These are phyloP conservation scores for Ceratocystis eucalypticola DNA, from an alignment of 2,329 filamentous ascomycete genomes.

Conservation along the genomic window DNA sequence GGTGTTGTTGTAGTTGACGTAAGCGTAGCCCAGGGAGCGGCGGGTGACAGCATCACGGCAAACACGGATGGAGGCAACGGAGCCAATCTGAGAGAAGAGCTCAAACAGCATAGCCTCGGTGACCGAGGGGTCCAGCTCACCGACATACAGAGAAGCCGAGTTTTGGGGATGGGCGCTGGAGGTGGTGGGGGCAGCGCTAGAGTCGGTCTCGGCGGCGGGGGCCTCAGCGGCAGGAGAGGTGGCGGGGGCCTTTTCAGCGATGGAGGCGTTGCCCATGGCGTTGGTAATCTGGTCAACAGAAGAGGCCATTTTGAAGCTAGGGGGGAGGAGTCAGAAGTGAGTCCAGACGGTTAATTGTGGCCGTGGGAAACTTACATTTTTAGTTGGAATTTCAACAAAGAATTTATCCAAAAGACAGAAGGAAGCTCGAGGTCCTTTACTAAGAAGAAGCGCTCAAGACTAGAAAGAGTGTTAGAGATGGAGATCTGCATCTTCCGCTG, in stretches of 20 bases:
- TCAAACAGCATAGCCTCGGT: constrained; percentile 99
- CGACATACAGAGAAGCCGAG: constrained; percentile 96
- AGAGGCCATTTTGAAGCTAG: constrained; percentile 43
- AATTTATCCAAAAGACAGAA: constrained; percentile 18
- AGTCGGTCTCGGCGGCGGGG: constrained; percentile 40
- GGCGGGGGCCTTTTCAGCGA: constrained; percentile 54
- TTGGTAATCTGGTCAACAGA: constrained; percentile 69
- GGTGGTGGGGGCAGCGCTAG: constrained; percentile 58
- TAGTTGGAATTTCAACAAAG: constrained; percentile 19
- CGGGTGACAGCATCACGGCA: constrained; percentile 98
- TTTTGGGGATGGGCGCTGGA: constrained; percentile 70
- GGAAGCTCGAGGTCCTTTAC: constrained; percentile 10
- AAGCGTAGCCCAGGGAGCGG: constrained; percentile 96
- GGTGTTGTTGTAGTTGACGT: constrained; percentile 99
- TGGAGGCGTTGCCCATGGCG: constrained; percentile 59
- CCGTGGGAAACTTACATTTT: constrained; percentile 9
- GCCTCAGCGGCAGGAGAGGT: constrained; percentile 62
- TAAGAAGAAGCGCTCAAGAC: constrained; percentile 7
- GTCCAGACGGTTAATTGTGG: not conserved
- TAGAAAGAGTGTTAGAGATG: not conserved
- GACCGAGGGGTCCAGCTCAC: constrained; percentile 93
- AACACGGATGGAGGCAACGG: constrained; percentile 97
- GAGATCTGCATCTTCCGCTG: not conserved
- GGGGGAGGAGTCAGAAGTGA: not conserved
- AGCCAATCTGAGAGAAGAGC: constrained; percentile 98